phyloP scores from a whole-genome alignment of 495 filamentous ascomycete species.

The Tirmania nivea region DNA sequence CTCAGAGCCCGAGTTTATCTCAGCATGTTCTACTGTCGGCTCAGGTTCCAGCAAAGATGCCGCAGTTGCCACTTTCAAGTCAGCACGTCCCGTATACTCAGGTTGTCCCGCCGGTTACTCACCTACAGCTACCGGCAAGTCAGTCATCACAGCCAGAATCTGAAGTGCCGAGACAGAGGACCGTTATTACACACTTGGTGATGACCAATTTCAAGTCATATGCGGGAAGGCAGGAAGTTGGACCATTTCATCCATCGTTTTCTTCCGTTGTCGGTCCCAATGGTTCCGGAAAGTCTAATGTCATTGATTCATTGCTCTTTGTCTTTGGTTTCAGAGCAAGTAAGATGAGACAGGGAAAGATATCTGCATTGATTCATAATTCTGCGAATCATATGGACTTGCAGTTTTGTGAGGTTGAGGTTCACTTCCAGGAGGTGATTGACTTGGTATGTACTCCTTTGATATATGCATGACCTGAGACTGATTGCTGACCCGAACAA shows the following conservation, averaged over 20 bases:
- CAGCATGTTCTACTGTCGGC: too few relatives aligned
- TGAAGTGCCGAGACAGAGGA: constrained; percentile 53
- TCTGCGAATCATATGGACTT: constrained; percentile 68
- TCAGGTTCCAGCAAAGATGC: too few relatives aligned
- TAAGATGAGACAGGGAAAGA: constrained; percentile 98
- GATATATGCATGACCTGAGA: neutral
- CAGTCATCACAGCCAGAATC: constrained; percentile 41
- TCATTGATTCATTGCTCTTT: constrained; percentile 92
- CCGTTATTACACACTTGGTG: constrained; percentile 76
- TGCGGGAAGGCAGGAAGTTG: constrained; percentile 82
- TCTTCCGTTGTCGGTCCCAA: constrained; percentile 98
- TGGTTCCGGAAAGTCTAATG: constrained; percentile 95
- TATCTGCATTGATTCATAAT: constrained; percentile 92
- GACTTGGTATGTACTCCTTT: constrained; percentile 33
- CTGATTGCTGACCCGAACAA: too few relatives aligned
- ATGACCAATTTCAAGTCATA: constrained; percentile 97
- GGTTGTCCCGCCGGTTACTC: neutral
- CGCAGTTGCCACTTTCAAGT: neutral
- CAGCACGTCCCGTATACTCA: neutral
- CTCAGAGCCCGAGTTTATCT: too few relatives aligned
- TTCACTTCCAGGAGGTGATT: constrained; percentile 85
- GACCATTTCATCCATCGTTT: constrained; percentile 90
- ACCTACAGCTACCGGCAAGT: neutral
- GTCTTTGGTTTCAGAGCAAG: constrained; percentile 96
- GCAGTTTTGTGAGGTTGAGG: constrained; percentile 80